phyloP scores from a whole-genome alignment of 2,329 filamentous ascomycete genomes.

The Clarireedia homoeocarpa region DNA sequence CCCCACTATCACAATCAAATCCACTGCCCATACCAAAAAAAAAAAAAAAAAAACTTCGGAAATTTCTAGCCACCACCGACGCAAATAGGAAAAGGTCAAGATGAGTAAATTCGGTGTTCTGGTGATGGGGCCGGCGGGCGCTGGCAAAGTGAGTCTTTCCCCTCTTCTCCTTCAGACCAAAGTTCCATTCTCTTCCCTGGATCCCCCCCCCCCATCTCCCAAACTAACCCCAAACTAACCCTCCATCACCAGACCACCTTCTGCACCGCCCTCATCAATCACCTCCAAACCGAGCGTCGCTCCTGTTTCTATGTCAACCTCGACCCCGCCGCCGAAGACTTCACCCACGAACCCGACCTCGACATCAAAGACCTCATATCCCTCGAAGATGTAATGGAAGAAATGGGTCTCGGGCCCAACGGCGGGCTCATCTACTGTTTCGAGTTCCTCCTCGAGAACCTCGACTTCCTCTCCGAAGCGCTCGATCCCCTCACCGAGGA shows the following conservation, averaged over 20 bases:
- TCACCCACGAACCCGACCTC: constrained; percentile 84
- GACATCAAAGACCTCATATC: constrained; percentile 95
- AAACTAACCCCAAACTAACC: not conserved
- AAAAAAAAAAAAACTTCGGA: not conserved
- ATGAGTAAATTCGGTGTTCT: constrained; percentile 95
- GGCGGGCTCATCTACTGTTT: constrained; percentile 94
- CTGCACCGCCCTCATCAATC: constrained; percentile 85
- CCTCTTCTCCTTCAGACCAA: too few relatives aligned
- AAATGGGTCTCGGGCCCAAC: constrained; percentile 83
- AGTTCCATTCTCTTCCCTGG: constrained; percentile 21
- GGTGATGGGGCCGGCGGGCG: constrained; percentile 93
- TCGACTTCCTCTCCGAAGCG: constrained; percentile 82
- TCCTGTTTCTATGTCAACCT: constrained; percentile 98
- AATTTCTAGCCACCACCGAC: not conserved
- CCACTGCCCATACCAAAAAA: not conserved
- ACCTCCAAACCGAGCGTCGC: constrained; percentile 83
- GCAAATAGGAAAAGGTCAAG: constrained; percentile 17
- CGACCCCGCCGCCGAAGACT: constrained; percentile 88
- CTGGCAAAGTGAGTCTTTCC: constrained; percentile 61
- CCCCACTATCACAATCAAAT: constrained; percentile 1
- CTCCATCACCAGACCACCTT: constrained; percentile 65
- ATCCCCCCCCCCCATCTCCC: not conserved
- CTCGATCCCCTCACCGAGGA: constrained; percentile 85
- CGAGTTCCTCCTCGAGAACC: constrained; percentile 89
- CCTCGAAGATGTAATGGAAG: constrained; percentile 93